Evolutionary conservation across 164 flowering plant species (phyloP), one percentile per base, ranked within the genome.

Genomic region (Dillenia turbinata): DNA sequence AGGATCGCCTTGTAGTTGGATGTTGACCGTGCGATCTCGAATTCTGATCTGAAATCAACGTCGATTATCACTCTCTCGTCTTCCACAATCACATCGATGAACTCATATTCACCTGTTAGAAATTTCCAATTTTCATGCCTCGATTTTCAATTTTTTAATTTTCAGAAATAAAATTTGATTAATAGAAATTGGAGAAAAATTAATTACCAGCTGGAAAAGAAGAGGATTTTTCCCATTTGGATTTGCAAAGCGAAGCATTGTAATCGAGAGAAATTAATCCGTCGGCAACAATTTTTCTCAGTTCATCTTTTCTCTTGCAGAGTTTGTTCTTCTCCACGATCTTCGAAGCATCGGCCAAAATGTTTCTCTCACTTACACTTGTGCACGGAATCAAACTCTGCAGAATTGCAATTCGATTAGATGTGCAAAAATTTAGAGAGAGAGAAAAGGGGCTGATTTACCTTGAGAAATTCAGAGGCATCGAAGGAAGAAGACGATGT

Each of bases 1-100:
- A 85, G 75, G 50, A 84, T 66, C 47, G 77, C 57, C 52, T 71
- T 83, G 77, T 85, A 87, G 12, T 59, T 64, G 40, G 73, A 73
- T 0, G 88, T 87, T 2, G 88, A 75, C 33, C 85, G 72, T 6
- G 88, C 88, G n/a, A 87, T 76, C 62, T 83, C 93, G 58, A 83
- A 85, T 63, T 85, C 88, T 10, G 90, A 83, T 74, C 81, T 67
- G 63, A 77, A 83, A 62, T 81, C 91, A 1, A 84, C 61, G 71
- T 82, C 89, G 47, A 84, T 68, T 46, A 86, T 9, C 66, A 83
- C 6, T 47, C 87, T 71, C 61, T 87, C 92, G 8, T 71, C 82
- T 47, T 69, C 81, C 11, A 71, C 73, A 0, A 81, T 69, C 77
- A 78, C 92, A 46, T 85, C 92, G 7, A 87, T 73, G 74, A 75